Conservation (phyloP, 805 yeast species). For the Ogataea polymorpha region DNA sequence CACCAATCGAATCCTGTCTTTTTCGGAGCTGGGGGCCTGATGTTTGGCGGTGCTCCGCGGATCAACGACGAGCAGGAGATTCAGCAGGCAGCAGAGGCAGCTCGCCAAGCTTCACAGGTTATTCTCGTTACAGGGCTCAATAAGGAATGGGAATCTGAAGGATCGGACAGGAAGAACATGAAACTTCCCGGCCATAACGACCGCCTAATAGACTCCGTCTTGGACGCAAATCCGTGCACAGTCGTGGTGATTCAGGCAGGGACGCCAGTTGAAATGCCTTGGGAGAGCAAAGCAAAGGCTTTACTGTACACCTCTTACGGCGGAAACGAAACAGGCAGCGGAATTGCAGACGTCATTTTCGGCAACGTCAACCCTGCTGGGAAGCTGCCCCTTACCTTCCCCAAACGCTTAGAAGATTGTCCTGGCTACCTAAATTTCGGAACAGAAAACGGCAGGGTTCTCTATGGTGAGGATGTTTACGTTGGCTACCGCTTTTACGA, state of each 20-base stretch:
- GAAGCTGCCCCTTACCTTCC: constrained; percentile 40
- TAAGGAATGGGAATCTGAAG: constrained; percentile 42
- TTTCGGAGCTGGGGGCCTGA: constrained; percentile 22
- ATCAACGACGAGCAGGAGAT: constrained; percentile 13
- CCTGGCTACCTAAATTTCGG: constrained; percentile 38
- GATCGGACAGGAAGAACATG: constrained; percentile 37
- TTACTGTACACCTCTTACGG: constrained; percentile 38
- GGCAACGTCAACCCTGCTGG: constrained; percentile 45
- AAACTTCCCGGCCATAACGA: constrained; percentile 36
- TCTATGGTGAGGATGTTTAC: constrained; percentile 45
- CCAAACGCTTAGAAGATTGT: constrained; percentile 32
- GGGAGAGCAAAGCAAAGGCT: constrained; percentile 34
- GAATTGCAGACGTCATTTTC: constrained; percentile 42
- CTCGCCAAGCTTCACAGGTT: constrained; percentile 35
- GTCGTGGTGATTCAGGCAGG: constrained; percentile 41
- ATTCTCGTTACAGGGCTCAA: constrained; percentile 36
- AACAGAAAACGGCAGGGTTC: constrained; percentile 35
- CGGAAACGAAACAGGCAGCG: constrained; percentile 41
- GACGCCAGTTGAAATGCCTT: constrained; percentile 40
- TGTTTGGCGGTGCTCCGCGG: constrained; percentile 17
- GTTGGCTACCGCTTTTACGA: constrained; percentile 45
- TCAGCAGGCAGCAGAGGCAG: constrained; percentile 33
- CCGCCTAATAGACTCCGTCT: constrained; percentile 32
- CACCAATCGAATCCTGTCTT: constrained; percentile 6
- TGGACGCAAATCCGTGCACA: constrained; percentile 34